Base-by-base conservation (phyloP, 345 rosid genomes). In the Linum tenue region DNA sequence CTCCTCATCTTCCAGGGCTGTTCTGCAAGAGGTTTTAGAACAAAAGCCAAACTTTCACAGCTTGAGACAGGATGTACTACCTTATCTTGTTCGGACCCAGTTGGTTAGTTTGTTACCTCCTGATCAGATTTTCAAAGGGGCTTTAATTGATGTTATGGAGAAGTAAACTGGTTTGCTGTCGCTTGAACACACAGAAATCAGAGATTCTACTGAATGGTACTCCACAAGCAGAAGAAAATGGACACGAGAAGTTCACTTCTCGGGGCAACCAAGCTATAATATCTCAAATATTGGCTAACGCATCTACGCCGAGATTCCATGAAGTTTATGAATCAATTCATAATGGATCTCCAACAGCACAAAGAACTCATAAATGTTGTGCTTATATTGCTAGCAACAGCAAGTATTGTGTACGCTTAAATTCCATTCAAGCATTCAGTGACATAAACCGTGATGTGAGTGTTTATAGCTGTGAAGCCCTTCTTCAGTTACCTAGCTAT, bases 361-460 rank as follows among this genome's bases (percentile, higher is more conserved):
- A 76, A 64, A 84, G 78, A 80, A 80, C 80, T 75, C 91, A 86
- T 81, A 90, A 90, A 76, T 90, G 99, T 63, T 94, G 99, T 79
- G 91, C 77, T 71, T 90, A 90, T 72, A 83, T 90, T 61, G 95
- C 99, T 63, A 87, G 82, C 73, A 83, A 77, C 50, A 82, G 78
- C 73, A 90, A 77, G 40, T 90, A 88, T 68, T 94, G 95, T 62
- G 77, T 77, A 37, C 91, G 92, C 66, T 79, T 94, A 68, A 78
- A 90, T 76, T 85, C 96, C 72, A 86, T 94, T 73, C 97, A 94
- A 77, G 92, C 97, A 40, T 94, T 81, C 78, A 81, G 82, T 77
- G 97, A 94, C 72, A 88, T 88, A 60, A 94, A 94, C 69, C 83
- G 96, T 71, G 97, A 88, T 80, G 99, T 94, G 77, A 84, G 99